Evolutionary conservation across 257 asterid species (phyloP).

Genomic region (Verbena officinalis): DNA sequence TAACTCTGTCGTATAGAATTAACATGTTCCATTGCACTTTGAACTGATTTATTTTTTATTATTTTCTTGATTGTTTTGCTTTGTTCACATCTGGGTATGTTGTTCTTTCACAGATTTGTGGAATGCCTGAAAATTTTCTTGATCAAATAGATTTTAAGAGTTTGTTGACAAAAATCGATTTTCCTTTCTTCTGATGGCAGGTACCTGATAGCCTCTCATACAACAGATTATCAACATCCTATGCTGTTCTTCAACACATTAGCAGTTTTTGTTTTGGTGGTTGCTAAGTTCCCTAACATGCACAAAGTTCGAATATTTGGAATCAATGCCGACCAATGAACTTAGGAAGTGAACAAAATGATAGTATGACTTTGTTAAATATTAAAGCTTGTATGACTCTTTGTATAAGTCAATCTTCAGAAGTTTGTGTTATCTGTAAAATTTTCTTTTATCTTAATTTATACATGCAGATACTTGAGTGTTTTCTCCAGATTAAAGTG

Average conservation of each 20-base stretch:
- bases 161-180: no score
- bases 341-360: conserved; percentile 10
- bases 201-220: conserved; percentile 94
- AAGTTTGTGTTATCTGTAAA: not conserved
- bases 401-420: not conserved
- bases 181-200: conserved; percentile 29
- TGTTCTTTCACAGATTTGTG: conserved; percentile 11
- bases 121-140: conserved; percentile 11
- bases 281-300: conserved; percentile 93
- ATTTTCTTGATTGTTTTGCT: not conserved
- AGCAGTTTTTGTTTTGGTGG: conserved; percentile 81
- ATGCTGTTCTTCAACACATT: conserved; percentile 87
- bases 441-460: not conserved
- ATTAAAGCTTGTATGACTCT: conserved; percentile 8
- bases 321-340: conserved; percentile 76
- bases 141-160: no score
- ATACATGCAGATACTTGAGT: conserved; percentile 16
- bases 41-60: not conserved
- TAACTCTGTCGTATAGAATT: not conserved
- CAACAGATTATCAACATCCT: conserved; percentile 88
- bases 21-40: no score
- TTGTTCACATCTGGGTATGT: not conserved
- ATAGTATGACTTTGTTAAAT: conserved; percentile 31
- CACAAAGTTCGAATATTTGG: conserved; percentile 98
- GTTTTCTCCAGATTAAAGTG: not conserved